A percentile compares a stretch with the other conserved stretches of the same genome.
Conservation (phyloP, 495 filamentous ascomycete genomes). For the Xylaria castorea region DNA sequence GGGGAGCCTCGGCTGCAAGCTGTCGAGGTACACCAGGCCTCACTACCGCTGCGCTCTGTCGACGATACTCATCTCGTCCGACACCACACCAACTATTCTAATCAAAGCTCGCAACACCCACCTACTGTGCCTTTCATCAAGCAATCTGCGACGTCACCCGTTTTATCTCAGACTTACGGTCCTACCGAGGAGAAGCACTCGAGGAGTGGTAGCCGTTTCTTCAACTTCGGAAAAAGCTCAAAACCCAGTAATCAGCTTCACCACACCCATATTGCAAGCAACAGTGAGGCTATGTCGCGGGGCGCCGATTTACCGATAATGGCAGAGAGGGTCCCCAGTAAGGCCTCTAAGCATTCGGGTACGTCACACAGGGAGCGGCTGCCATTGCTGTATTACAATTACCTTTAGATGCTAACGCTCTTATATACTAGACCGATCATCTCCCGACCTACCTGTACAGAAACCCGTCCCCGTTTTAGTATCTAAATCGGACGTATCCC, state of each 20-base stretch:
- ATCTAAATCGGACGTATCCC: constrained; percentile 53
- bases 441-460: constrained; percentile 45
- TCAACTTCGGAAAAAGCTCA: constrained; percentile 52
- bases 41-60: constrained; percentile 42
- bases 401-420: constrained; percentile 27
- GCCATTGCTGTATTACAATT: constrained; percentile 30
- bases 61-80: constrained; percentile 44
- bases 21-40: constrained; percentile 40
- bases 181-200: constrained; percentile 37
- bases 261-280: constrained; percentile 46
- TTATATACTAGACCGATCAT: constrained; percentile 45
- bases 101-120: constrained; percentile 32
- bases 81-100: constrained; percentile 37
- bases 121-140: constrained; percentile 25
- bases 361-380: constrained; percentile 33
- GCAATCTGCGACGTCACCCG: constrained; percentile 33
- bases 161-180: constrained; percentile 26
- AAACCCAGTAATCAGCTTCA: constrained; percentile 48
- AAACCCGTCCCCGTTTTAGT: constrained; percentile 45
- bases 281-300: constrained; percentile 52
- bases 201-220: constrained; percentile 47
- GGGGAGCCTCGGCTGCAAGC: constrained; percentile 36
- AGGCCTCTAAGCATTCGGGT: constrained; percentile 56
- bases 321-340: constrained; percentile 44
- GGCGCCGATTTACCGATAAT: constrained; percentile 48